Conservation (phyloP, 306 rosid genomes). For the Casuarina glauca region DNA sequence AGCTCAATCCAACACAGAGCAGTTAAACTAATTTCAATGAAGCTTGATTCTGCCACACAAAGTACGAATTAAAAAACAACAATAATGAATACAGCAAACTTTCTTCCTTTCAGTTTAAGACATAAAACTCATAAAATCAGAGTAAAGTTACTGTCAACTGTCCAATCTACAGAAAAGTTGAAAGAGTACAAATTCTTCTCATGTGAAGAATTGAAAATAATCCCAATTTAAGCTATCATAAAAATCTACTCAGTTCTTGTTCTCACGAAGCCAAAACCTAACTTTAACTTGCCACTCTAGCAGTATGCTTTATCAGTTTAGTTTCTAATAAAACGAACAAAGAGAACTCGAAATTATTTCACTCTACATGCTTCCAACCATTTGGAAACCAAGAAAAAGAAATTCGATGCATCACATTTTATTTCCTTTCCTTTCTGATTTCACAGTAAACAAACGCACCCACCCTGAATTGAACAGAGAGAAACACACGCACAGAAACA, state of each 20-base stretch:
- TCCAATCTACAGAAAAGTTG: not conserved
- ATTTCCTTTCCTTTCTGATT: not conserved
- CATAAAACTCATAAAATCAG: not conserved
- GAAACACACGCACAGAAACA: not conserved
- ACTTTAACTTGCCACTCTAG: not conserved
- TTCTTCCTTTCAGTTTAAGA: not conserved
- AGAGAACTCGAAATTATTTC: too few relatives aligned
- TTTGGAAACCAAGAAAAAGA: not conserved
- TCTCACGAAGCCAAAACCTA: too few relatives aligned
- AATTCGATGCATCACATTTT: not conserved
- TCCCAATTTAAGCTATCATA: too few relatives aligned
- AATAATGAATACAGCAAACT: not conserved
- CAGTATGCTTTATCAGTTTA: not conserved
- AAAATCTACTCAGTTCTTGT: too few relatives aligned
- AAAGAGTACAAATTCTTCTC: too few relatives aligned
- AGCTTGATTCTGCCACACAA: not conserved
- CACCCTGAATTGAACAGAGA: not conserved
- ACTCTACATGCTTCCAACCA: too few relatives aligned
- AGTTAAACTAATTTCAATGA: not conserved
- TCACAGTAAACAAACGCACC: not conserved
- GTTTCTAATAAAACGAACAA: not conserved
- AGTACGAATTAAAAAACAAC: not conserved
- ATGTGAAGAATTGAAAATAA: too few relatives aligned
- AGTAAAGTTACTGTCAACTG: not conserved
- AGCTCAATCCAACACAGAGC: not conserved